Percentiles rank a stretch among this genome's conserved stretches.
Conservation (phyloP, 1,284 basidiomycete genomes). For the Vanrija sp. region DNA sequence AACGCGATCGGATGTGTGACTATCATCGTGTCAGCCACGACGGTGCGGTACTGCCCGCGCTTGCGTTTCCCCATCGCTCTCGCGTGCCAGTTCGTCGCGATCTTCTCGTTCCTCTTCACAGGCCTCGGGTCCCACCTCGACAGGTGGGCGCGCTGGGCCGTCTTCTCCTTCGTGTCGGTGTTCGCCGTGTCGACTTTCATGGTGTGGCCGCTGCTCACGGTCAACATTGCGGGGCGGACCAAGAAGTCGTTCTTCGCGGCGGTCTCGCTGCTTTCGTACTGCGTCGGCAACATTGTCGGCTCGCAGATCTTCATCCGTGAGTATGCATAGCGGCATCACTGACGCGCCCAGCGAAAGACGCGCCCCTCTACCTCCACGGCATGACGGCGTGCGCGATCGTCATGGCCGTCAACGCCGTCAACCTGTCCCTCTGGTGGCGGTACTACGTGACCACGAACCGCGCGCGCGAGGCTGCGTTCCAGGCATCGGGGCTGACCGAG, state of each 20-base stretch:
- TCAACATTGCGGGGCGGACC: conserved; percentile 31
- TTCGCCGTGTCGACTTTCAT: conserved; percentile 25
- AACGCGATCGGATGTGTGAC: conserved; percentile 18
- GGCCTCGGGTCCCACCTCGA: conserved; percentile 12
- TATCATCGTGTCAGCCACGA: conserved; percentile 12
- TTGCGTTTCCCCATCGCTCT: conserved; percentile 25
- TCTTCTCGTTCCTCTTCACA: conserved; percentile 21
- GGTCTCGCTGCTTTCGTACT: conserved; percentile 20
- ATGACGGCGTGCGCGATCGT: conserved; percentile 20
- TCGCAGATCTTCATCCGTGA: conserved; percentile 18
- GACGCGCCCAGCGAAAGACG: conserved; percentile 7
- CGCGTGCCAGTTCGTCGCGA: conserved; percentile 11
- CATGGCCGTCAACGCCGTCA: conserved; percentile 10
- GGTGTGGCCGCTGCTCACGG: conserved; percentile 26
- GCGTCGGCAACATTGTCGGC: conserved; percentile 25
- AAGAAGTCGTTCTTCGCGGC: conserved; percentile 27
- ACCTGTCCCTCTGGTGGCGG: conserved; percentile 21
- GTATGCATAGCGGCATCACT: background rate
- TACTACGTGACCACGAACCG: conserved; percentile 24
- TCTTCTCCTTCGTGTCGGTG: conserved; percentile 16
- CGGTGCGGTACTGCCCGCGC: conserved; percentile 13
- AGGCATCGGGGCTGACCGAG: conserved; percentile 17
- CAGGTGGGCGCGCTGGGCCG: conserved; percentile 26
- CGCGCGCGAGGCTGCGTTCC: conserved; percentile 21
- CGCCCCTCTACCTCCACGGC: conserved; percentile 18